Base-by-base conservation (phyloP, 2,329 filamentous ascomycete genomes). In the Alternaria hordeiaustralica region DNA sequence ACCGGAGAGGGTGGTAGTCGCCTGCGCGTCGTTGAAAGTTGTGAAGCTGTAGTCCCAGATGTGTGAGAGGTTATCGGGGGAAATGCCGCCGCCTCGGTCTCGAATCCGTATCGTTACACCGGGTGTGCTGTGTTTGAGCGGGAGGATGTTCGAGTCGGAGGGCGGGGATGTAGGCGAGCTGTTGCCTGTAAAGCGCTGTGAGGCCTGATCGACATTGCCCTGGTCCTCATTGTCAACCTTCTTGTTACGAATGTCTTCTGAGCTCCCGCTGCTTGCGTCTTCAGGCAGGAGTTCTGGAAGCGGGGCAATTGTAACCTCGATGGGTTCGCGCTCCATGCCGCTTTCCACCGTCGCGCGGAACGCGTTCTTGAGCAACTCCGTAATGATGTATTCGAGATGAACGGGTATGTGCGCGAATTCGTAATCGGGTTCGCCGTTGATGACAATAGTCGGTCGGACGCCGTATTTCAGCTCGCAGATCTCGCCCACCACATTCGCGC, bases 1-100 rank as follows among this genome's bases (percentile, higher is more conserved):
- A 36, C 81, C 78, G 12, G 82, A 79, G 74, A 71, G 84, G 76
- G 68, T 87, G 81, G 58, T 70, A 7, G 79, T 78, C 11, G 82
- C 82, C 64, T 85, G 79, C 44, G 90, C 86, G 21, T 93, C 92
- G 60, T 88, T 90, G 80, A 98, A 98, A 0, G 96, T 99, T 20
- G 95, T 97, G 79, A 97, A 99, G 66, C 92, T 96, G 79, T 98
- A 99, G 7, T 94, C 94, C 94, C 96, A 99, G 62, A 99, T 94
- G 70, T 95, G 90, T 5, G 90, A 89, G 33, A 96, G 83, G 26
- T 96, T 90, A 15, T 94, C 92, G 0, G 94, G 92, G 1, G 89
- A 87, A 60, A 99, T 98, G 36, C 96, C 96, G 45, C 95, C 95
- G 54, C 96, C 96, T n/a, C 94, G 90, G 78, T 99, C 96, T 9